These are phyloP conservation scores for Luzula sylvatica DNA, from an alignment of 176 grass and related monocot genomes.

Conservation along the genomic window DNA sequence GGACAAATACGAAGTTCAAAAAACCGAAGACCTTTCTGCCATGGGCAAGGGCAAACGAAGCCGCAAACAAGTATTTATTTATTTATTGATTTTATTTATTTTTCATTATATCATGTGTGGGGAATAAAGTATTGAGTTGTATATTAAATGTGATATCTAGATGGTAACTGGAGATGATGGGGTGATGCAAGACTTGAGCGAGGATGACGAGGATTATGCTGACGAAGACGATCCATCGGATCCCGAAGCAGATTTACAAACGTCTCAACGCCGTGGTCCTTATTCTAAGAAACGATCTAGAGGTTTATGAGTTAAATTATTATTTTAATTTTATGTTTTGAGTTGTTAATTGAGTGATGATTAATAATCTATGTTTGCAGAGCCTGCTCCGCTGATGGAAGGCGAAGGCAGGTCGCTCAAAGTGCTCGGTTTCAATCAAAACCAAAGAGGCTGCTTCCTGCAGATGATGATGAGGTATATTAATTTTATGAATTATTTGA, in stretches of 20 bases:
- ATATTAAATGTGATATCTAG: slow-evolving; percentile 33
- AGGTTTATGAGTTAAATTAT: too few relatives aligned
- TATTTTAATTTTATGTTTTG: too few relatives aligned
- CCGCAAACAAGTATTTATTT: slow-evolving; percentile 66
- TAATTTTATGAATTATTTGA: slow-evolving; percentile 10
- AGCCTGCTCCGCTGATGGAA: slow-evolving; percentile 87
- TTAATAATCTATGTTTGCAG: slow-evolving; percentile 25
- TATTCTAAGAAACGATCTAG: slow-evolving; percentile 84
- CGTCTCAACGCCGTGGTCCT: slow-evolving; percentile 39
- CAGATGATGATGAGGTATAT: slow-evolving; percentile 79
- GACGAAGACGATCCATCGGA: slow-evolving; percentile 77
- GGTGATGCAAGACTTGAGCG: slow-evolving; percentile 62
- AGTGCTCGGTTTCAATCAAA: slow-evolving; percentile 86
- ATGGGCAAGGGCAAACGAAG: slow-evolving; percentile 99
- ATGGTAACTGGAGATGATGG: slow-evolving; percentile 93
- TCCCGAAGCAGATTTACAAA: slow-evolving; percentile 52
- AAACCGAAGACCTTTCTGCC: slow-evolving; percentile 81
- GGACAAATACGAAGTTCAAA: slow-evolving; percentile 57
- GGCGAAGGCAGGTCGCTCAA: slow-evolving; percentile 67
- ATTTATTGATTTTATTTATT: slow-evolving; percentile 16
- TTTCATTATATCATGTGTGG: too few relatives aligned
- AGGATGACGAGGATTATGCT: slow-evolving; percentile 92
- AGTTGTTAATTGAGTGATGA: too few relatives aligned
- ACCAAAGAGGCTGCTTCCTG: slow-evolving; percentile 62
- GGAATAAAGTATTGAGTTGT: slow-evolving; percentile 1